Evolutionary conservation across 2,329 filamentous ascomycete species (phyloP), one percentile per base, ranked within the genome.

Genomic region (Fusarium caatingaense): DNA sequence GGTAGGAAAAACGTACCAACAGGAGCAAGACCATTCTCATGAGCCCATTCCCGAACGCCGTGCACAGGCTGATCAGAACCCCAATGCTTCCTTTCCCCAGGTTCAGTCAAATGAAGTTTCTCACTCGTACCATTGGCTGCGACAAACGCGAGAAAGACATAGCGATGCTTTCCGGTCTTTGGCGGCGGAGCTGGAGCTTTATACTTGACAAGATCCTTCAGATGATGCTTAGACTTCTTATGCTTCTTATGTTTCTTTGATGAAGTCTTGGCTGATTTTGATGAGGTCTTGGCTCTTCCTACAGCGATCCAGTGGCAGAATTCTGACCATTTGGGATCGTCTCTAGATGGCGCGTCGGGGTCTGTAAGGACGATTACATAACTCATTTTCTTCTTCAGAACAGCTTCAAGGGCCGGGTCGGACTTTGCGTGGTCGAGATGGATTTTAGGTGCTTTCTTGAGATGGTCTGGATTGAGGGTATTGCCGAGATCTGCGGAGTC

Each of bases 251-350:
- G 32, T 9, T 37, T 37, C 5, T 37, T 37, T 37, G 34, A 37
- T 2, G 10, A n/a, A 37, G 1, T n/a, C 18, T n/a, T 37, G 5
- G 34, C 10, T 0, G 20, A 23, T 16, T 32, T 16, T 13, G 55
- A 49, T 11, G 50, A 60, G 5, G 45, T 20, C 6, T 47, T 10
- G 0, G 48, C 32, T 3, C 45, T 46, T 3, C 69, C 63, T 0
- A 49, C 18, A 2, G 70, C 70, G 8, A 74, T 71, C 69, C 69
- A 74, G 11, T 74, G 72, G 23, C 72, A 74, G 37, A 74, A 69
- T 20, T 74, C 61, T 5, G 72, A 71, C 72, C 69, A 74, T 49
- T 72, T 67, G 2, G 69, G 72, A 9, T 72, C 45, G 9, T 67
- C 60, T 15, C 72, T 57, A 0, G 72, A 74, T 11, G 72, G 72